These are phyloP conservation scores for Trichoderma afroharzianum DNA, from an alignment of 2,329 filamentous ascomycete species.

Conservation along the genomic window DNA sequence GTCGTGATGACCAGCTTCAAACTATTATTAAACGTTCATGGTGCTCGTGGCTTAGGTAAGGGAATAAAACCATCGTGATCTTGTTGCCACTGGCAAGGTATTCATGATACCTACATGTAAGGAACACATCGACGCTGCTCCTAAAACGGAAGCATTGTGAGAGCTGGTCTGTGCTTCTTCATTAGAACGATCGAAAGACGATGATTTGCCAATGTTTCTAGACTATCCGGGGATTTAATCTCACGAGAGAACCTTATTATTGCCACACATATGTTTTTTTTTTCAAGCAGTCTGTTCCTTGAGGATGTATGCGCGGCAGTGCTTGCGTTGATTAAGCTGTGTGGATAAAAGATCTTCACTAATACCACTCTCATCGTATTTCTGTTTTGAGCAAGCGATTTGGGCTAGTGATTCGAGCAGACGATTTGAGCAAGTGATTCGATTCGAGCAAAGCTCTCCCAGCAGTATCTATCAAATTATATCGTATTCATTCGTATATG, in stretches of 20 bases:
- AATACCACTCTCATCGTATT: not conserved
- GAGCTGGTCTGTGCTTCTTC: not conserved
- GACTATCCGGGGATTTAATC: not conserved
- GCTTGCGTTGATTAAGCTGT: not conserved
- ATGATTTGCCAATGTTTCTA: not conserved
- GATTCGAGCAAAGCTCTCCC: not conserved
- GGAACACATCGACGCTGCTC: too few species aligned
- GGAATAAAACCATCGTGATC: too few species aligned
- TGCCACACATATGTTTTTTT: not conserved
- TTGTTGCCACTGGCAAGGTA: too few species aligned
- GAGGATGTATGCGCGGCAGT: not conserved
- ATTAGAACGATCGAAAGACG: not conserved
- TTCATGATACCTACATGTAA: too few species aligned
- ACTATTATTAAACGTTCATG: too few species aligned
- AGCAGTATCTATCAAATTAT: not conserved
- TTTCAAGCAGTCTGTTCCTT: not conserved
- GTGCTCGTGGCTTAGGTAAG: too few species aligned
- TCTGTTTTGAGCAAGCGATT: not conserved
- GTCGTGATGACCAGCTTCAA: too few species aligned
- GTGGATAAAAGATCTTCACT: not conserved
- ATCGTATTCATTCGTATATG: not conserved
- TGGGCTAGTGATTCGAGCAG: too few species aligned
- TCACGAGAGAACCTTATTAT: not conserved
- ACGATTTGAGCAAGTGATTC: not conserved
- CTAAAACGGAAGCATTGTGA: not conserved